A percentile compares a stretch with the other conserved stretches of the same genome.
Conservation (phyloP, 495 filamentous ascomycete species). For the Talaromyces wortmannii region DNA sequence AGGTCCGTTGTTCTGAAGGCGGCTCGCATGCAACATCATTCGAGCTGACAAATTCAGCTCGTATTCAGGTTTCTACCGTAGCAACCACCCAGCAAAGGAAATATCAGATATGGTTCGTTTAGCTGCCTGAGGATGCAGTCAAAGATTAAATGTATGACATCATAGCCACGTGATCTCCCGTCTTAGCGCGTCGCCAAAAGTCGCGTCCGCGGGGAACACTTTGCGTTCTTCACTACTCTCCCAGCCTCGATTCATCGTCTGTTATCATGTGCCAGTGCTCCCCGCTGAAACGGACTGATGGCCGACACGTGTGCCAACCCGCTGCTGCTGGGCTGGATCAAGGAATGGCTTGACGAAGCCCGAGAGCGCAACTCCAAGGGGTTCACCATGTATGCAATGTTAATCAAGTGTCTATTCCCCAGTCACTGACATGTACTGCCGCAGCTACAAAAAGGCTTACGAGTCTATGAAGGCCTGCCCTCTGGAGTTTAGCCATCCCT, state of each 20-base stretch:
- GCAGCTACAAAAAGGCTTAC: constrained; percentile 71
- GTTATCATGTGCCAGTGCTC: neutral
- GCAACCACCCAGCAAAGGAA: no score
- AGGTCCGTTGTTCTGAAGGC: no score
- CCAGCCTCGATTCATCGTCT: neutral
- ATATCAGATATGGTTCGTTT: no score
- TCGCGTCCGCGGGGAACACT: neutral
- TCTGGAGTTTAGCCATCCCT: constrained; percentile 65
- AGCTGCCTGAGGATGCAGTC: no score
- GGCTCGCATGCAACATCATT: no score
- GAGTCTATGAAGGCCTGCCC: constrained; percentile 77
- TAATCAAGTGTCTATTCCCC: neutral
- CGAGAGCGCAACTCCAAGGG: constrained; percentile 66
- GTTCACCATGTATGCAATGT: constrained; percentile 42
- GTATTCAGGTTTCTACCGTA: no score
- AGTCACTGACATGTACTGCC: constrained; percentile 7
- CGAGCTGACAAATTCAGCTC: no score
- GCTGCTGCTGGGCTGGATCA: constrained; percentile 66
- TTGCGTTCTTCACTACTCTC: neutral
- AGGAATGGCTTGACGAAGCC: constrained; percentile 74
- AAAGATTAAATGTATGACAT: neutral
- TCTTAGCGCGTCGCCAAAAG: neutral
- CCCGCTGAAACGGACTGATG: constrained; percentile 15
- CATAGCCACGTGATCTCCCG: neutral
- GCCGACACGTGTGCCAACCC: constrained; percentile 60